Evolutionary conservation across 2,329 filamentous ascomycete species (phyloP).

Genomic region (Phialophora macrospora): DNA sequence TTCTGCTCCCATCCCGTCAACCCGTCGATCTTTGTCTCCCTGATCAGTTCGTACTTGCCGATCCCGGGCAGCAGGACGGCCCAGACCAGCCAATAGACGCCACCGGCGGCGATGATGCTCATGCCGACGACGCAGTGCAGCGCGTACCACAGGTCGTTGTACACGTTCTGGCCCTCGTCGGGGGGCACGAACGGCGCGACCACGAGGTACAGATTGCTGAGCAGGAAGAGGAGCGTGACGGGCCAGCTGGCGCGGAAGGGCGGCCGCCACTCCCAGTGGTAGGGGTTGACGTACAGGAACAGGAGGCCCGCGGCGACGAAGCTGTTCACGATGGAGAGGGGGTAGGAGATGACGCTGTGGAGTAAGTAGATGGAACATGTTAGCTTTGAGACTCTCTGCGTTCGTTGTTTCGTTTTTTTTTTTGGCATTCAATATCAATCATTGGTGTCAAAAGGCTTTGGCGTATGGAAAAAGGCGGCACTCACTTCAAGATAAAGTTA

Average conservation of each 20-base stretch:
- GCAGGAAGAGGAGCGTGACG: conserved; percentile 58
- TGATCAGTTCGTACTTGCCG: conserved; percentile 58
- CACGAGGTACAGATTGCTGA: conserved; percentile 59
- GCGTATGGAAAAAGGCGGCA: not conserved
- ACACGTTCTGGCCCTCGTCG: conserved; percentile 54
- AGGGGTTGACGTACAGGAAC: conserved; percentile 53
- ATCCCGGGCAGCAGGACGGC: conserved; percentile 54
- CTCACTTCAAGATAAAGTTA: conserved; percentile 61
- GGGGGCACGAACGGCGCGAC: conserved; percentile 60
- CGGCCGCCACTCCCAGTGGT: conserved; percentile 49
- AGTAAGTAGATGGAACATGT: too few species aligned
- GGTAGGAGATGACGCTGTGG: conserved; percentile 47
- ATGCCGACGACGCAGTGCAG: conserved; percentile 60
- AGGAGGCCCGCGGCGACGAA: conserved; percentile 54
- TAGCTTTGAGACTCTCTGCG: too few species aligned
- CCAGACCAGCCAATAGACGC: conserved; percentile 59
- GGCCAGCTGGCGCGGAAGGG: conserved; percentile 57
- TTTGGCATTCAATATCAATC: too few species aligned
- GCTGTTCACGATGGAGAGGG: conserved; percentile 43
- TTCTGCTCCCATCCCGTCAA: conserved; percentile 66
- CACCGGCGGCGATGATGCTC: conserved; percentile 56
- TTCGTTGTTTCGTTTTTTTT: too few species aligned
- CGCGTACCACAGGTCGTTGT: conserved; percentile 59
- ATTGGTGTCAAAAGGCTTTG: too few species aligned
- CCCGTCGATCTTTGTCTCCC: conserved; percentile 59